Percentiles rank a stretch among this genome's conserved stretches.
Conservation (phyloP, 176 grass and related monocot species). For the Phyllostachys edulis region DNA sequence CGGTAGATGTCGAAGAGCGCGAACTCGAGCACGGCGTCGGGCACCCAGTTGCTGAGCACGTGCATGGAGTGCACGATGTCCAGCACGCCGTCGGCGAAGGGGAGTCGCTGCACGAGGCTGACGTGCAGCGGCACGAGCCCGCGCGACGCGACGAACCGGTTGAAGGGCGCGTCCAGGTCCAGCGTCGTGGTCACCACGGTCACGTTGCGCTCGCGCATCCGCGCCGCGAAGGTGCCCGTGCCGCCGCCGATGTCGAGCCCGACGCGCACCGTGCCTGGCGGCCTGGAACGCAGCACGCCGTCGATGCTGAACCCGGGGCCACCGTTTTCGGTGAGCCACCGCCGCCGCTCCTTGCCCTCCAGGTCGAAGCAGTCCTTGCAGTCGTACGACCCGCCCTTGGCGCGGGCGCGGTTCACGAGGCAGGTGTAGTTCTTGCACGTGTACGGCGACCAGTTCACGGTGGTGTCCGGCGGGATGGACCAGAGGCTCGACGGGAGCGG, state of each 20-base stretch:
- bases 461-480: constrained; percentile 66
- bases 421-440: constrained; percentile 95
- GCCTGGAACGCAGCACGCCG: constrained; percentile 42
- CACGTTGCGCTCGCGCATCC: constrained; percentile 72
- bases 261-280: constrained; percentile 55
- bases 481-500: constrained; percentile 64
- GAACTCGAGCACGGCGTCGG: constrained; percentile 60
- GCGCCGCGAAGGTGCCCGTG: constrained; percentile 72
- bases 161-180: constrained; percentile 80
- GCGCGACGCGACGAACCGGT: constrained; percentile 64
- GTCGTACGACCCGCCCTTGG: constrained; percentile 48
- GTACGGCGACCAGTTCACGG: constrained; percentile 65
- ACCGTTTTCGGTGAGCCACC: constrained; percentile 65
- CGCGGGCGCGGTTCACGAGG: constrained; percentile 55
- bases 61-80: constrained; percentile 85
- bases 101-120: constrained; percentile 69
- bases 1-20: constrained; percentile 76
- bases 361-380: constrained; percentile 97
- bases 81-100: constrained; percentile 65
- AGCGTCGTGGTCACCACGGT: constrained; percentile 79
- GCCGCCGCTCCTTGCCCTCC: constrained; percentile 56
- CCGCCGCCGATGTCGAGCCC: constrained; percentile 92
- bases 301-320: constrained; percentile 60
- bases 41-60: constrained; percentile 72
- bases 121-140: constrained; percentile 72